Conservation (phyloP, 2,329 filamentous ascomycete species). For the Neodidymelliopsis sp. region DNA sequence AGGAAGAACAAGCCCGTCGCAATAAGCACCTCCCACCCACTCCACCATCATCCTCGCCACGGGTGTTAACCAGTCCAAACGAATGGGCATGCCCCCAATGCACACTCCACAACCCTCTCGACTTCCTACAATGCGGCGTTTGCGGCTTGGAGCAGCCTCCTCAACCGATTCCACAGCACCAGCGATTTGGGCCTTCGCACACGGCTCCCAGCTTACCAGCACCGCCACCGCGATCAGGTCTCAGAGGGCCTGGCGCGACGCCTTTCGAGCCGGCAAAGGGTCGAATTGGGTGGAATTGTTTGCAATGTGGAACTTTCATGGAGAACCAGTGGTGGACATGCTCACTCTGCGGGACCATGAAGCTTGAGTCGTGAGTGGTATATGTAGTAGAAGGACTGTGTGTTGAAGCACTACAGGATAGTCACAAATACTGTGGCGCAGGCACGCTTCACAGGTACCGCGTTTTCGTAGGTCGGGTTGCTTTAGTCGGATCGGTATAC, state of each 20-base stretch:
- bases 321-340: constrained; percentile 72
- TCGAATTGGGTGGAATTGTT: constrained; percentile 66
- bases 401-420: no score
- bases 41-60: constrained; percentile 35
- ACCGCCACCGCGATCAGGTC: constrained; percentile 39
- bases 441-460: no score
- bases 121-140: constrained; percentile 66
- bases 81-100: constrained; percentile 68
- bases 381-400: not conserved
- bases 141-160: constrained; percentile 65
- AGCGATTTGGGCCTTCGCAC: constrained; percentile 37
- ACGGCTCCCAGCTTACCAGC: constrained; percentile 37
- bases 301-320: constrained; percentile 67
- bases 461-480: no score
- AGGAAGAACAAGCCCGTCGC: constrained; percentile 35
- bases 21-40: constrained; percentile 41
- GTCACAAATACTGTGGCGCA: no score
- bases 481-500: not conserved
- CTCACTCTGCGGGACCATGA: constrained; percentile 66
- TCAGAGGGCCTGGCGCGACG: constrained; percentile 41
- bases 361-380: constrained; percentile 45
- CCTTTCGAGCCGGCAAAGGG: constrained; percentile 55
- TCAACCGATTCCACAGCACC: constrained; percentile 45
- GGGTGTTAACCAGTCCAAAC: constrained; percentile 40
- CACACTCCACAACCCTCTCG: constrained; percentile 67